Evolutionary conservation across 2,329 filamentous ascomycete species (phyloP), one percentile per base, ranked within the genome.

Genomic region (Sclerotiophoma versabilis): DNA sequence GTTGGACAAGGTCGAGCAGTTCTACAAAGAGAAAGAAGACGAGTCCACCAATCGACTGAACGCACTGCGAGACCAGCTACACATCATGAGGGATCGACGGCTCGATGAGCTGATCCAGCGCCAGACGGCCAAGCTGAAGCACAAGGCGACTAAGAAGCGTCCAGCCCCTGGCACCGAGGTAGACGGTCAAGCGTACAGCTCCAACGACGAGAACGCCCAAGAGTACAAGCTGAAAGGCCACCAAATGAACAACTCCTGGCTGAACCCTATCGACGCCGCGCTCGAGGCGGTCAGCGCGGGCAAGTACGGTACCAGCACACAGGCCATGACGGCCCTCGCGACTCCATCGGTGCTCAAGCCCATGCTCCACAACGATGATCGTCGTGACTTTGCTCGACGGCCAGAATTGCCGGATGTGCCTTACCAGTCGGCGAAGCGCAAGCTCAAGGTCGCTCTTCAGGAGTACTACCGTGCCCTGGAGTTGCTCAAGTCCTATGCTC

Each of bases 401-500:
- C 71, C 72, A 4, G 67, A 72, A 2, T 53, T 69, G 1, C 64
- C 73, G 4, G 85, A 87, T 32, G 89, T 97, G 0, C 85, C 93
- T 0, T 96, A 98, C 76, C 85, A 90, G 22, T 87, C 88, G 2
- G 95, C 95, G 1, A 98, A 96, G 77, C 84, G 89, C 56, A 96
- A 97, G 77, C 81, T 99, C 50, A 98, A 98, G 75, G 79, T 91
- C 41, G 95, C 95, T 0, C 76, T 98, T 43, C 90, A 96, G 67
- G 95, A 98, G 73, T 96, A 92, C 72, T 98, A 99, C 72, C 88
- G 93, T 17, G 89, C 91, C 0, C 81, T 99, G 12, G 95, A 99
- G 72, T 80, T 98, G 38, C 82, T 99, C 54, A 98, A 97, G 77
- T 90, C 91, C 0, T 99, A 96, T 67, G 89, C 92, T 1, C 79